These are phyloP conservation scores for Fusarium liriodendri DNA, from an alignment of 2,329 filamentous ascomycete species.

Conservation along the genomic window DNA sequence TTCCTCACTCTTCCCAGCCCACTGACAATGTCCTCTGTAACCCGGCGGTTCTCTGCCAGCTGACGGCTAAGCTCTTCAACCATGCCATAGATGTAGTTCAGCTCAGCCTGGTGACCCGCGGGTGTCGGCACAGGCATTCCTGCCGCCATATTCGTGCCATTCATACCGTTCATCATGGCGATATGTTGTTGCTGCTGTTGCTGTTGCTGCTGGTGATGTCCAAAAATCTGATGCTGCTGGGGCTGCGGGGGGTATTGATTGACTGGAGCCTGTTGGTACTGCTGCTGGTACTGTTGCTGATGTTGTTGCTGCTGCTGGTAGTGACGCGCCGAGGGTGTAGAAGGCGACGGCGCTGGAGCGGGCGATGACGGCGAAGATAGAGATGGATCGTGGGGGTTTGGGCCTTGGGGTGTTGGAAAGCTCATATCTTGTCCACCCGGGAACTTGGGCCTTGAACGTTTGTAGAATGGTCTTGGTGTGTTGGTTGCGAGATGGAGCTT, in stretches of 20 bases:
- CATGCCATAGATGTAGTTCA: conserved; percentile 76
- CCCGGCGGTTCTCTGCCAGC: conserved; percentile 69
- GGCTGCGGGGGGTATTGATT: conserved; percentile 30
- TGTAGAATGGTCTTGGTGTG: conserved; percentile 38
- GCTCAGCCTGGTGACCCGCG: conserved; percentile 75
- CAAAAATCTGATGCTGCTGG: conserved; percentile 40
- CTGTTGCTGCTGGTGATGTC: conserved; percentile 33
- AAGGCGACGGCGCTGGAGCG: conserved; percentile 22
- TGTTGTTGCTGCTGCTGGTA: conserved; percentile 40
- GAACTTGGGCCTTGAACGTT: conserved; percentile 38
- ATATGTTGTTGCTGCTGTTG: conserved; percentile 38
- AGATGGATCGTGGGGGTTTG: conserved; percentile 41
- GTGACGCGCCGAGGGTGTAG: conserved; percentile 42
- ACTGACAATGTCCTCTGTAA: conserved; percentile 73
- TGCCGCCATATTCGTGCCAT: conserved; percentile 59
- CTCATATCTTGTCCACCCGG: conserved; percentile 46
- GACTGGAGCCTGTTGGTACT: conserved; percentile 32
- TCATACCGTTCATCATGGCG: conserved; percentile 61
- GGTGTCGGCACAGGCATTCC: conserved; percentile 68
- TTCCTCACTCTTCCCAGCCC: conserved; percentile 71
- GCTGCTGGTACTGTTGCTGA: conserved; percentile 34
- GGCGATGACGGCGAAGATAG: conserved; percentile 32
- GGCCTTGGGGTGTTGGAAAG: conserved; percentile 46
- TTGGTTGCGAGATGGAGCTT: conserved; percentile 36
- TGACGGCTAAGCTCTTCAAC: conserved; percentile 74